Evolutionary conservation across 75 land plant genomes (phyloP), one percentile per base, ranked within the genome.

Genomic region (Pinus albicaulis): DNA sequence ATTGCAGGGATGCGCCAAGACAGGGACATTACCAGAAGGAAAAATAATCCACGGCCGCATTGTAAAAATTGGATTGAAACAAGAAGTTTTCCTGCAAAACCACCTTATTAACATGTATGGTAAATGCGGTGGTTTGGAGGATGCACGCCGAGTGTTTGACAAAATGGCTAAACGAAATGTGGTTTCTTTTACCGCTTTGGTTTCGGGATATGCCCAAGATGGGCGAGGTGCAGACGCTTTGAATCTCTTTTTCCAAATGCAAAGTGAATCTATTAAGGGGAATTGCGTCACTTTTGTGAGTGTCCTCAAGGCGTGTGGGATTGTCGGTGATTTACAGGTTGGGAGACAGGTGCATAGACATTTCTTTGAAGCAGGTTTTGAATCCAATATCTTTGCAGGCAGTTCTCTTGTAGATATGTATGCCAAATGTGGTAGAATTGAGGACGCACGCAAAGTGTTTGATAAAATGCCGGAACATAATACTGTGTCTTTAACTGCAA

Each of bases 351-450:
- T 83, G 28, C 82, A 86, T 72, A 61, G 48, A 11, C 66, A 53
- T 3, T 44, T 57, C 17, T 3, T 69, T 34, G 78, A 74, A 63
- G 20, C 56, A 52, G 88, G 88, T 23, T 52, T 76, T 15, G 75
- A 83, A 55, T 24, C 48, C 0, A 56, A 79, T 66, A 48, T 70
- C 20, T 73, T 57, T 44, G 71, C 80, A 24, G 80, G 80, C 11
- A 84, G 78, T 48, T 63, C 88, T 26, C 71, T 86, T 20, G 79
- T 86, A 13, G 79, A 84, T 44, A 86, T 86, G 88, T 84, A 86
- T 75, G 86, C 79, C 0, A 80, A 62, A 44, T 86, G 61, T 63
- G 86, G 83, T 55, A 70, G 81, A 25, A 31, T 82, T 4, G 64
- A 38, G 13, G 41, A 56, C 4, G 81, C 81, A 3, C 64, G 55